phyloP scores from a whole-genome alignment of 495 filamentous ascomycete species.

The Lasiosphaeriaceae sp. region DNA sequence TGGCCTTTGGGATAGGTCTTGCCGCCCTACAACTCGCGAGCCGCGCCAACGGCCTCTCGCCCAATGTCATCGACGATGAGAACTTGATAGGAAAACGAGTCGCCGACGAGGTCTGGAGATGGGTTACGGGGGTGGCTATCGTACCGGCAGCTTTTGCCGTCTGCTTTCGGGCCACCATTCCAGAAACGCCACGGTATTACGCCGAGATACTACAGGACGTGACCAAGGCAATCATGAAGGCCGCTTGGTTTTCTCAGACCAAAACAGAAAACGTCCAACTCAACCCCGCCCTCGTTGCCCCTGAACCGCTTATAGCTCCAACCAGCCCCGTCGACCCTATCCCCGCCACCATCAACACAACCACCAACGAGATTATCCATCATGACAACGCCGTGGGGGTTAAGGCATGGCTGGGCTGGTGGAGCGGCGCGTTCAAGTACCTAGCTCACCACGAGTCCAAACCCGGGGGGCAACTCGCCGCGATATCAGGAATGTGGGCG shows the following conservation, averaged over 20 bases:
- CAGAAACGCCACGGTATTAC: constrained; percentile 66
- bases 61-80: constrained; percentile 43
- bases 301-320: no score
- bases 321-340: no score
- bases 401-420: no score
- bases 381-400: no score
- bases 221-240: constrained; percentile 12
- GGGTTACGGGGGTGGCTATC: constrained; percentile 60
- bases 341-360: no score
- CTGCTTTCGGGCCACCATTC: constrained; percentile 64
- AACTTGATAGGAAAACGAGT: constrained; percentile 36
- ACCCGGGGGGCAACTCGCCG: constrained; percentile 37
- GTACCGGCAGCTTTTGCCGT: constrained; percentile 60
- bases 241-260: no score
- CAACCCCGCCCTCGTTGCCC: constrained; percentile 11
- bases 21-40: constrained; percentile 31
- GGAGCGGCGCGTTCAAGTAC: constrained; percentile 18
- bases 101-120: constrained; percentile 64
- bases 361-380: no score
- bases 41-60: background rate
- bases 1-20: constrained; percentile 32
- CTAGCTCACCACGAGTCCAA: constrained; percentile 6
- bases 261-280: no score
- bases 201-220: constrained; percentile 48
- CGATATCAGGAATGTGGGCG: constrained; percentile 63